Base-by-base conservation (phyloP, 2,329 filamentous ascomycete species). In the Pyricularia sp. region DNA sequence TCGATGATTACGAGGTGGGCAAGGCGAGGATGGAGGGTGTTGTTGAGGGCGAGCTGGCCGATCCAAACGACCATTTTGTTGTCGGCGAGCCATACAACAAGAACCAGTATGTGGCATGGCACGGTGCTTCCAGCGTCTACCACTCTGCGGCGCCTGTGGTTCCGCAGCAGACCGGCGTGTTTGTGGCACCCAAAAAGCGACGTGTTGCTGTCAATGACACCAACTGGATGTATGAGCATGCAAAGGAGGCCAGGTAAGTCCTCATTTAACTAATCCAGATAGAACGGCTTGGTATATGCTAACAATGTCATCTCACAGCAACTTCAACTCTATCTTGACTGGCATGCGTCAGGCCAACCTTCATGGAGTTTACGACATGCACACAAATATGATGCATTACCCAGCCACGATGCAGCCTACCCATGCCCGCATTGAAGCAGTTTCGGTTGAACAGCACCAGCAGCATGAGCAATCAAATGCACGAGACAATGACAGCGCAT, bases 101-200 rank as follows among this genome's bases (percentile, higher is more conserved):
- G 81, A 99, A 99, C 77, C 94, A 97, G 78, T 99, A 97, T 76
- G 95, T 99, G 31, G 95, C 95, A 31, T 99, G 95, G 95, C 94
- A 97, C 77, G 95, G 95, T 66, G 95, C 95, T 65, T 98, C 94
- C 78, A 90, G 92, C 58, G 95, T 99, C 28, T 99, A 99, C 77
- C 93, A 98, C 77, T 93, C 92, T 14, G 90, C 89, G 69, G 87
- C 85, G 1, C 92, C 93, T 1, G 89, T 90, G 26, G 88, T 92
- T n/a, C 92, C 93, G 2, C 83, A 90, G 69, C 88, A 88, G 36
- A 89, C 84, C 70, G 91, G 91, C 69, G 97, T 96, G 79, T 84
- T 82, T 42, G 79, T 88, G 9, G 92, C 94, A 73, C 86, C 86
- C 71, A 97, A 96, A 82, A 93, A 92, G 82, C 87, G 91, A 73